Base-by-base conservation (phyloP, 345 rosid species). In the Camelina hispida region DNA sequence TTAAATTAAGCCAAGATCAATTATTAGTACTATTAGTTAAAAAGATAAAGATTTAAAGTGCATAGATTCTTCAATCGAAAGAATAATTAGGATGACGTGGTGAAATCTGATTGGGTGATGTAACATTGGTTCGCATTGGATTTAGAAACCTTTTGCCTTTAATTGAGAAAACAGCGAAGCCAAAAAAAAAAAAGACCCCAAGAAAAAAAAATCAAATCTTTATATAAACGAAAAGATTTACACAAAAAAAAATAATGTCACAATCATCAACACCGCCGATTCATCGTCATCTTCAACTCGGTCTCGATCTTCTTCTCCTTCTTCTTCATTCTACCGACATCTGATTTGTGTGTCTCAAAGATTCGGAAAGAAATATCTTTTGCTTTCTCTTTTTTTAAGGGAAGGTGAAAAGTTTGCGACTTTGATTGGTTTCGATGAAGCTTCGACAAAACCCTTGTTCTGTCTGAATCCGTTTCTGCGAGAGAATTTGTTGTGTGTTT, bases 111-210 rank as follows among this genome's bases (percentile, higher is more conserved):
- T 78, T 78, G 72, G 68, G 9, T 42, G 9, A 14, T 2, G 1
- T 22, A 57, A 35, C 47, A 73, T 62, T 55, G 37, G 53, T 34
- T 43, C 18, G 62, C 53, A 67, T 66, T 52, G 70, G 70, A 77
- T 77, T 70, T 46, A 55, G 57, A 68, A 34, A 10, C 13, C 64
- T 56, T 54, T 51, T 51, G 44, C 72, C 76, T 65, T 77, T 64
- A 71, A 77, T 72, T 65, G 9, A 78, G 63, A 71, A 72, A 64
- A 66, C 73, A 78, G 77, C 77, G 63, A 65, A 78, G 77, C 81
- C 68, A 71, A 71, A 53, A 73, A 15, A 34, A 6, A 62, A 50
- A 12, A 59, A 20, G 35, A 35, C 48, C 28, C 28, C 28, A 25
- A 37, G 2, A 35, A 11, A 59, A 22, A 50, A 50, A 71, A 38